Evolutionary conservation across 768 basidiomycete genomes (phyloP).

Genomic region (Mrakia frigida): DNA sequence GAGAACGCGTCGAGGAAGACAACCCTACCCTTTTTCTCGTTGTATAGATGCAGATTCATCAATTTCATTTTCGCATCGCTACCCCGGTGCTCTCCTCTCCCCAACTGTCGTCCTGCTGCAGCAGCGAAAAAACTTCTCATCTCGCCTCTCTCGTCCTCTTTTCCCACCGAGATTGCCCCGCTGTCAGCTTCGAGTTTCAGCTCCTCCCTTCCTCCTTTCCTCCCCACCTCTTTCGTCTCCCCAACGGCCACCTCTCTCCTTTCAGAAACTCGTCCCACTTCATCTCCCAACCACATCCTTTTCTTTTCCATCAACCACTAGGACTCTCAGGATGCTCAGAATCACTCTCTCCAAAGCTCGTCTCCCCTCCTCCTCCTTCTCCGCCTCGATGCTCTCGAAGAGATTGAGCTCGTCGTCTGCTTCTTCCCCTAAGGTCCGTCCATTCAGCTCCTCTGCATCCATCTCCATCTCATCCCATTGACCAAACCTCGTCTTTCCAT

Average conservation of each 20-base stretch:
- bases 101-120: no score
- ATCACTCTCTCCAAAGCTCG: not conserved
- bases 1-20: no score
- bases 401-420: not conserved
- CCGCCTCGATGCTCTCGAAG: not conserved
- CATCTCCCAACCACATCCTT: no score
- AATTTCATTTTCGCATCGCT: no score
- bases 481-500: not conserved
- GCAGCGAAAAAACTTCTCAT: no score
- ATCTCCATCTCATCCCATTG: not conserved
- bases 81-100: no score
- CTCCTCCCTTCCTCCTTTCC: not conserved
- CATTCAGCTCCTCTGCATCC: not conserved
- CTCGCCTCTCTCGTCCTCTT: not conserved
- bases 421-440: conserved; percentile 6
- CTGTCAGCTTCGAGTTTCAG: not conserved
- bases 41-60: no score
- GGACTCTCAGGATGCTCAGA: not conserved
- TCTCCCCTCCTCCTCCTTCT: not conserved
- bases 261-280: not conserved
- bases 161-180: not conserved
- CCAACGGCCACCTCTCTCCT: not conserved
- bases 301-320: not conserved
- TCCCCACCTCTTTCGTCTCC: not conserved
- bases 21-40: no score